These are phyloP conservation scores for Hansfordia pulvinata DNA, from an alignment of 2,329 filamentous ascomycete species.

Conservation along the genomic window DNA sequence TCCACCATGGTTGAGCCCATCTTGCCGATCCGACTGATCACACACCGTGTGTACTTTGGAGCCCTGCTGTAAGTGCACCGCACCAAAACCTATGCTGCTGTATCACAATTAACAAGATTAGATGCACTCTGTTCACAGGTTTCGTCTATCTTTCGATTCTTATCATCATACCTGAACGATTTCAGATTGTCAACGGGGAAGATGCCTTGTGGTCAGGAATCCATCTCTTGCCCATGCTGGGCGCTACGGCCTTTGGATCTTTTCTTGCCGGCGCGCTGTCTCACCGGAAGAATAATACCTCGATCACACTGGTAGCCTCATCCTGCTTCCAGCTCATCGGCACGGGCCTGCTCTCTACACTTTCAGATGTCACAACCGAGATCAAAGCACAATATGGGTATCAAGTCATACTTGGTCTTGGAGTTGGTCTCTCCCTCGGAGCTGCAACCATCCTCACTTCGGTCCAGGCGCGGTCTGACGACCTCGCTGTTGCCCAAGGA, in stretches of 20 bases:
- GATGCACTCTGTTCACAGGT: constrained; percentile 41
- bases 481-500: constrained; percentile 44
- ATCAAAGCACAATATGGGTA: constrained; percentile 35
- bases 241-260: constrained; percentile 40
- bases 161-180: constrained; percentile 43
- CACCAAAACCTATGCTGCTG: neutral
- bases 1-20: constrained; percentile 33
- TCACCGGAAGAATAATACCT: constrained; percentile 38
- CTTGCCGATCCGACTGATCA: constrained; percentile 35
- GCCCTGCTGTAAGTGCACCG: constrained; percentile 29
- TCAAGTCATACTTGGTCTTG: constrained; percentile 42
- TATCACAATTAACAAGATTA: constrained; percentile 11
- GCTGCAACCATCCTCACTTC: constrained; percentile 44
- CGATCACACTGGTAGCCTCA: constrained; percentile 32
- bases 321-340: constrained; percentile 38
- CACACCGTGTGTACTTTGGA: constrained; percentile 33
- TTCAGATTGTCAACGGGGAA: constrained; percentile 43
- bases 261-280: constrained; percentile 40
- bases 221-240: constrained; percentile 44
- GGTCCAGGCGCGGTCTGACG: constrained; percentile 31
- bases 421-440: constrained; percentile 43
- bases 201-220: constrained; percentile 39
- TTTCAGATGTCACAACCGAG: constrained; percentile 18
- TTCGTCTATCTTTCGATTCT: constrained; percentile 45
- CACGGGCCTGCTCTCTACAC: constrained; percentile 32